Conservation (phyloP, 2,329 filamentous ascomycete species). For the Colletotrichum tropicale region DNA sequence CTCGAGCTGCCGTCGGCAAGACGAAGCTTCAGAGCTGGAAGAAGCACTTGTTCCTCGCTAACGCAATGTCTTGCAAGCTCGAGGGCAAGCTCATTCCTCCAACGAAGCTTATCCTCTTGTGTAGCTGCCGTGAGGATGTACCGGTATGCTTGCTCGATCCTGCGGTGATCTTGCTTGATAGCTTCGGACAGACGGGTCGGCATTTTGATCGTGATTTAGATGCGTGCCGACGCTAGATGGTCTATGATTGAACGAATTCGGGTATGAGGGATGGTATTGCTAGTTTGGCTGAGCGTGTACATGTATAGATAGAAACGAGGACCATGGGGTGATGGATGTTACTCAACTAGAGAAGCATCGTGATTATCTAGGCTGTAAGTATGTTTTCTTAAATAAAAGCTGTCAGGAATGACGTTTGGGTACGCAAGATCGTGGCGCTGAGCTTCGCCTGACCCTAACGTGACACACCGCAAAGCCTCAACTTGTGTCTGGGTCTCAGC, state of each 20-base stretch:
- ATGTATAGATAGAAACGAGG: too few species aligned
- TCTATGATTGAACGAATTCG: neutral
- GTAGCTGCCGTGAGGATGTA: conserved; percentile 1
- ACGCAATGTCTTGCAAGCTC: conserved; percentile 18
- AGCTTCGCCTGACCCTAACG: neutral
- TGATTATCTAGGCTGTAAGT: neutral
- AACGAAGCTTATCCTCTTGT: neutral
- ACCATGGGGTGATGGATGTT: neutral
- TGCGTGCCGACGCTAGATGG: too few species aligned
- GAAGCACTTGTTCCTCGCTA: conserved; percentile 10
- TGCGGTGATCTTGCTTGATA: conserved; percentile 15
- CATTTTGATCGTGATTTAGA: neutral
- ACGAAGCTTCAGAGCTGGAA: neutral
- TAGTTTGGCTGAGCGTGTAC: neutral
- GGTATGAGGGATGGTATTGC: neutral
- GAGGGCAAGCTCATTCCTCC: conserved; percentile 10
- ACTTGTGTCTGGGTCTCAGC: neutral
- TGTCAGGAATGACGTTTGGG: neutral
- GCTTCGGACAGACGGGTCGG: conserved; percentile 2
- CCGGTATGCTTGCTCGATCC: conserved; percentile 13
- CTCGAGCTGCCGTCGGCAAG: conserved; percentile 2
- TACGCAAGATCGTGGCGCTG: neutral
- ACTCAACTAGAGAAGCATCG: neutral
- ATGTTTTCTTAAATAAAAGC: neutral
- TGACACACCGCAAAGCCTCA: neutral